A percentile compares a stretch with the other conserved stretches of the same genome.
Evolutionary conservation across 352 stramenopile genomes (phyloP).

Genomic region (Globisporangium yorkense): DNA sequence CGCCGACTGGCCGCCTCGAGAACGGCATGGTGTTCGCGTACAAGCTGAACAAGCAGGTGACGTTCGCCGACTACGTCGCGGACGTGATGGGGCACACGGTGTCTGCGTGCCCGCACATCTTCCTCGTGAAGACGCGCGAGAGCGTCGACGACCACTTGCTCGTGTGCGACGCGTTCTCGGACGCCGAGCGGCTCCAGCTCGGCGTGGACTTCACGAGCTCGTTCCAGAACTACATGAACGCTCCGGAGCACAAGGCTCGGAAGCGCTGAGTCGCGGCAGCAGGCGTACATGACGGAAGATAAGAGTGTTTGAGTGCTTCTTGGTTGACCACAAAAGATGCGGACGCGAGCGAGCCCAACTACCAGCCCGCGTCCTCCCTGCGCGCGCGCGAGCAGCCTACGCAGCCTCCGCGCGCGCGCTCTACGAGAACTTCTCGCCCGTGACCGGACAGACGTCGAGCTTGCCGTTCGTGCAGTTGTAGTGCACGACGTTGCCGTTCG

Average conservation of each 20-base stretch:
- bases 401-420: neutral
- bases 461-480: conserved; percentile 87
- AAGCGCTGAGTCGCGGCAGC: neutral
- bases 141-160: conserved; percentile 71
- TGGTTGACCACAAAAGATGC: neutral
- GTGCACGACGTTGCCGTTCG: conserved; percentile 81
- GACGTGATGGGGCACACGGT: conserved; percentile 32
- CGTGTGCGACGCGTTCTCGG: conserved; percentile 60
- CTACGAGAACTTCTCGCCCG: conserved; percentile 74
- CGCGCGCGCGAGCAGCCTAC: neutral
- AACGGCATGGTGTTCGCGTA: conserved; percentile 50
- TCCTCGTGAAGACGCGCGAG: conserved; percentile 40
- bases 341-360: neutral
- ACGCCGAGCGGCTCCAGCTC: conserved; percentile 39
- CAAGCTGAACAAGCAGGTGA: conserved; percentile 37
- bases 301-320: neutral
- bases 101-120: conserved; percentile 68
- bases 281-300: neutral
- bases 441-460: conserved; percentile 76
- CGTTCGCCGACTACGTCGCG: conserved; percentile 58
- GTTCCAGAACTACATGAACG: conserved; percentile 26
- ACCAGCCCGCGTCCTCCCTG: neutral
- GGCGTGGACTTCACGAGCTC: conserved; percentile 23
- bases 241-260: conserved; percentile 1
- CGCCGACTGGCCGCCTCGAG: conserved; percentile 44